A percentile compares a stretch with the other conserved stretches of the same genome.
Evolutionary conservation across 345 rosid genomes (phyloP).

Genomic region (Draba incana): DNA sequence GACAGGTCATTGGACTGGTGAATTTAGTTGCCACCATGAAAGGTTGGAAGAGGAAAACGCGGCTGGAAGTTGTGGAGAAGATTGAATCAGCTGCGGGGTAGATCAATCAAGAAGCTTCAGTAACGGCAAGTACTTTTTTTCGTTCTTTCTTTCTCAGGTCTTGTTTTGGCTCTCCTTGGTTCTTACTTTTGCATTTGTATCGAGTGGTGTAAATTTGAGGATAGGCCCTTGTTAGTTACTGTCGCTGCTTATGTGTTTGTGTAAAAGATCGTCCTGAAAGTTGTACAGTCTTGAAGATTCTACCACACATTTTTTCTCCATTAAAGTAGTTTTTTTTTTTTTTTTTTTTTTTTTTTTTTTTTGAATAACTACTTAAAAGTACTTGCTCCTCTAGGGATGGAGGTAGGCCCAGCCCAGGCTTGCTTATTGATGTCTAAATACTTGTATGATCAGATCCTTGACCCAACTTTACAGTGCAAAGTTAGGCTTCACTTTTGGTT

Average conservation of each 20-base stretch:
- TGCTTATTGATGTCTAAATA: conserved; percentile 16
- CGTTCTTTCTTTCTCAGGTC: not conserved
- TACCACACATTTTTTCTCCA: conserved; percentile 20
- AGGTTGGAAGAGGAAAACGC: conserved; percentile 95
- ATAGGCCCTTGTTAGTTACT: conserved; percentile 30
- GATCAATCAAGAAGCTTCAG: conserved; percentile 23
- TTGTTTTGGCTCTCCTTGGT: conserved; percentile 13
- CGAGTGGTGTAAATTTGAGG: conserved; percentile 41
- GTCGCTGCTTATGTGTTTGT: conserved; percentile 30
- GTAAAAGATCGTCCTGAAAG: conserved; percentile 33
- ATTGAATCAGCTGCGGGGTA: conserved; percentile 56
- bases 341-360: too few relatives aligned
- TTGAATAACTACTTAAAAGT: too few relatives aligned
- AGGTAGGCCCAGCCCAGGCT: too few relatives aligned
- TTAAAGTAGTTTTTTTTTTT: too few relatives aligned
- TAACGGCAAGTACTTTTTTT: conserved; percentile 11
- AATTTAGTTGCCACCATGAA: conserved; percentile 92
- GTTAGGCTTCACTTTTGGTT: not conserved
- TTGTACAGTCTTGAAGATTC: conserved; percentile 43
- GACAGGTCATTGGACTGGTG: conserved; percentile 75
- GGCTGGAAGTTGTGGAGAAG: conserved; percentile 82
- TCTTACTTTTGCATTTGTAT: conserved; percentile 36
- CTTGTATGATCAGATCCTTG: conserved; percentile 13
- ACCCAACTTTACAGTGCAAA: not conserved
- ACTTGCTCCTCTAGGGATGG: too few relatives aligned